Evolutionary conservation across 2,329 filamentous ascomycete genomes (phyloP), one percentile per base, ranked within the genome.

Genomic region (Dichotomopilus funicola): DNA sequence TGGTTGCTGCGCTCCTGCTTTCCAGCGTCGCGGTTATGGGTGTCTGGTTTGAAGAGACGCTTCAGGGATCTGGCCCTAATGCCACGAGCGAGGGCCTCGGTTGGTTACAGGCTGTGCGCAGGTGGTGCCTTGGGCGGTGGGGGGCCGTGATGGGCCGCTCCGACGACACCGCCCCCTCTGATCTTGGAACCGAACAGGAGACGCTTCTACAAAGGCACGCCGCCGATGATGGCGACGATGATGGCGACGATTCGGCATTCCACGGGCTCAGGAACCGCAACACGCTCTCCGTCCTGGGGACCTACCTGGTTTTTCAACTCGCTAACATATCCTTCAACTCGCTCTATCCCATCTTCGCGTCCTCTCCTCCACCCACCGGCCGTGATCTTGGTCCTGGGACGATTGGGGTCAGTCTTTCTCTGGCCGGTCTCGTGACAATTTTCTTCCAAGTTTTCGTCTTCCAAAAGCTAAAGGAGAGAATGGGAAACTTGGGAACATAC

Each of bases 291-390:
- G 79, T 99, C 0, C 80, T 99, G 5, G 69, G 82, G 51, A 95
- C 91, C 0, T 97, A 96, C 66, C 81, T 96, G 44, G 86, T 97
- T 49, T 99, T 97, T 67, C 91, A 96, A 66, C 78, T 99, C 5
- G 86, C 88, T 58, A 97, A 97, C 70, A 90, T 96, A 62, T 91
- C 90, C 3, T 99, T 91, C 78, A 96, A 96, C 71, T 92, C 89
- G 13, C 76, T 99, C 0, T 99, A 95, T 65, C 94, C 94, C 0
- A 92, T 97, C 53, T 99, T 97, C 64, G 89, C 87, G 0, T 85
- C 91, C 53, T 84, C 87, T 0, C 71, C 80, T 0, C 77, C 84
- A 0, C 94, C 94, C 0, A 86, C 85, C 0, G 94, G 94, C 13
- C 86, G 94, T 42, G 77, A 79, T 0, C 76, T 97, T 3, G 80